Conservation (phyloP, 805 yeast species). For the Lachancea sp. region DNA sequence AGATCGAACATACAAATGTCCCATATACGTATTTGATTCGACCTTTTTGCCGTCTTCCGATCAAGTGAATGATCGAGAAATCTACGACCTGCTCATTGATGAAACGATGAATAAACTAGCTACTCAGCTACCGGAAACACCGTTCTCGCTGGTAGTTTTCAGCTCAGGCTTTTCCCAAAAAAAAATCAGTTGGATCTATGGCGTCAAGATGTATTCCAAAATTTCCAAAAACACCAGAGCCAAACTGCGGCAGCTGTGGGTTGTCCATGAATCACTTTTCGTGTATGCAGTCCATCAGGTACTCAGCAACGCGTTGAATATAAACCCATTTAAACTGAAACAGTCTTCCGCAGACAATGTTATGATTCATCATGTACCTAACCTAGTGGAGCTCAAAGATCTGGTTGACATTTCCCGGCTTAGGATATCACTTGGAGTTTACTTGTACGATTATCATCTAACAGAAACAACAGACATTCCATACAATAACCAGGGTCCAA, state of each 20-base stretch:
- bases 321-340: slow-evolving; percentile 35
- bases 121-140: slow-evolving; percentile 49
- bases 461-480: slow-evolving; percentile 47
- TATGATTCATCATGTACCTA: slow-evolving; percentile 35
- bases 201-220: slow-evolving; percentile 49
- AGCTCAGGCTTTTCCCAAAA: slow-evolving; percentile 69
- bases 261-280: slow-evolving; percentile 91
- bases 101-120: slow-evolving; percentile 54
- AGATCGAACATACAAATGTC: slow-evolving; percentile 64
- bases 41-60: slow-evolving; percentile 65
- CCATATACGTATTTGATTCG: slow-evolving; percentile 78
- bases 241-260: slow-evolving; percentile 54
- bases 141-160: slow-evolving; percentile 66
- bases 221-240: slow-evolving; percentile 52
- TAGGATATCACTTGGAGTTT: slow-evolving; percentile 70
- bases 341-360: slow-evolving; percentile 21
- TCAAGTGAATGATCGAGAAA: slow-evolving; percentile 33
- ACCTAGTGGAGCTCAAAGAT: slow-evolving; percentile 49
- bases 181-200: slow-evolving; percentile 59
- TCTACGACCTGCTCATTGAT: slow-evolving; percentile 36
- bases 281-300: slow-evolving; percentile 71
- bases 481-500: slow-evolving; percentile 28
- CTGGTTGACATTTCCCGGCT: slow-evolving; percentile 68
- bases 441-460: slow-evolving; percentile 55
- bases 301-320: slow-evolving; percentile 52